Base-by-base conservation (phyloP, 2,329 filamentous ascomycete genomes). In the Colletotrichum navitas region DNA sequence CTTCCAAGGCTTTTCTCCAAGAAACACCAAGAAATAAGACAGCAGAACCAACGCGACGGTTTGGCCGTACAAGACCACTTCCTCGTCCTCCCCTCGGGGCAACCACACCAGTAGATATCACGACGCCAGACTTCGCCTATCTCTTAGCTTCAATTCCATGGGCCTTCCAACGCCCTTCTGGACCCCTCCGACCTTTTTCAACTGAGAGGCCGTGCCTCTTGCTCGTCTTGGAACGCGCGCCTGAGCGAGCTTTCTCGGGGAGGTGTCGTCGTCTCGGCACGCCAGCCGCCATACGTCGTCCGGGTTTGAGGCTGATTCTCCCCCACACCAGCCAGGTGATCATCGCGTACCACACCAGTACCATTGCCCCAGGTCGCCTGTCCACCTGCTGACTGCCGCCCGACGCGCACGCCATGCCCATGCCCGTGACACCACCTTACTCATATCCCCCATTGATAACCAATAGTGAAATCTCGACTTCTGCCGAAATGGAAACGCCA, bases 201-300 rank as follows among this genome's bases (percentile, higher is more conserved):
- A 51, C 29, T 1, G 59, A 68, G 26, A 59, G 39, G 29, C 59
- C 59, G 39, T 32, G 45, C 43, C 45, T 52, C 65, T 32, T 11
- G 45, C 41, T 2, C 6, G 59, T 67, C 59, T 60, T 60, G 65
- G 52, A 21, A 41, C 8, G 26, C 58, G 7, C 29, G 6, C n/a
- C 43, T n/a, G 43, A 39, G 29, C 36, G 65, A 68, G 68, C 68
- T 65, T 71, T 68, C 64, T 68, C 47, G 36, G 54, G 54, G 59
- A 64, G 54, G 65, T 71, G 69, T 68, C 52, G 65, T 71, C 49
- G 69, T 68, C 65, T 71, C 39, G 69, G 65, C 54, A 71, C 65
- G 59, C 52, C 68, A 68, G 52, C 65, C 59, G 68, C 36, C 41
- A 21, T 43, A 18, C 18, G 52, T 63, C 68, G 47, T 43, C 47